Conservation (phyloP, 2,329 filamentous ascomycete genomes). For the Nemania abortiva region DNA sequence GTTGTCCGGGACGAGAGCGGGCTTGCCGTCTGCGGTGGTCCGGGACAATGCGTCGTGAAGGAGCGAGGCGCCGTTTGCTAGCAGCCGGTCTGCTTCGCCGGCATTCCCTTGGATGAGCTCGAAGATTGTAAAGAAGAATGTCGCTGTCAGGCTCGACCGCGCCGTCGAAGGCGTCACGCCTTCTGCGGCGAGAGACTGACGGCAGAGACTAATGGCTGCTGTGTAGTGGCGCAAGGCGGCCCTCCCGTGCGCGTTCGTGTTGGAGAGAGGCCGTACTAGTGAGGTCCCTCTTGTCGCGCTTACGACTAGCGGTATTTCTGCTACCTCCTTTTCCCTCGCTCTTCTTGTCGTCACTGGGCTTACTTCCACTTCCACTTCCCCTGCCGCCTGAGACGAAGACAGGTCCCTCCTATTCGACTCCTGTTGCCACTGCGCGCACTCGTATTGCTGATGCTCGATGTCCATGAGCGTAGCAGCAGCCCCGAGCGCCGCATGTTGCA, state of each 20-base stretch:
- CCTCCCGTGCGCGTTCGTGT: conserved; percentile 27
- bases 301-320: background rate
- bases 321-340: background rate
- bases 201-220: conserved; percentile 40
- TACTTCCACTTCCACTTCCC: background rate
- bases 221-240: conserved; percentile 41
- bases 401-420: background rate
- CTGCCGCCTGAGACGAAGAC: background rate
- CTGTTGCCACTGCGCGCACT: background rate
- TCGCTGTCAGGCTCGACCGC: conserved; percentile 37
- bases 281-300: background rate
- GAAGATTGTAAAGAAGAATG: conserved; percentile 44
- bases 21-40: conserved; percentile 19
- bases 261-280: conserved; percentile 10
- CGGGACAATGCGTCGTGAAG: conserved; percentile 35
- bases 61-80: conserved; percentile 35
- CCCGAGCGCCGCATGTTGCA: conserved; percentile 42
- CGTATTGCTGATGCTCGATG: conserved; percentile 37
- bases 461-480: conserved; percentile 41
- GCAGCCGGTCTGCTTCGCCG: conserved; percentile 37
- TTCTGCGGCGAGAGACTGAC: conserved; percentile 25
- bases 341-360: no score
- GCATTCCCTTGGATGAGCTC: conserved; percentile 44
- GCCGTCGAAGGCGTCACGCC: conserved; percentile 38
- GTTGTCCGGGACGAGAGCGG: conserved; percentile 32